These are phyloP conservation scores for Cladosporium sp. DNA, from an alignment of 2,329 filamentous ascomycete genomes.

Conservation along the genomic window DNA sequence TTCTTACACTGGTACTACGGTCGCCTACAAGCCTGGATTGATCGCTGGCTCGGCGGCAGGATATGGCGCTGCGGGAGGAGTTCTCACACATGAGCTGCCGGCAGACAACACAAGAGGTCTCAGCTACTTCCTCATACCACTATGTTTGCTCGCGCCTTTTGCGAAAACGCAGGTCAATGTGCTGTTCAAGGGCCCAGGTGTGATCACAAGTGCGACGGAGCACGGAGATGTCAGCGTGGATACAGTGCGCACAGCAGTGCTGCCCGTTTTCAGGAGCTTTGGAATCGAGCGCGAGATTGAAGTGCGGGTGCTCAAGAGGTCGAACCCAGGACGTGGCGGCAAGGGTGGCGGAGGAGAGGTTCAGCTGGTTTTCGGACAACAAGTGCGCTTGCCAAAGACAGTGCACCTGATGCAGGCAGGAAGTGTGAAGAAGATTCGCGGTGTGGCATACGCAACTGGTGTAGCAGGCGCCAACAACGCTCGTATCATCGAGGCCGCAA, in stretches of 20 bases:
- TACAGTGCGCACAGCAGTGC: constrained; percentile 86
- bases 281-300: constrained; percentile 87
- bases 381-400: constrained; percentile 91
- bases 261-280: constrained; percentile 87
- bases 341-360: constrained; percentile 85
- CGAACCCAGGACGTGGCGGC: constrained; percentile 73
- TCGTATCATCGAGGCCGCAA: constrained; percentile 87
- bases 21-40: constrained; percentile 87
- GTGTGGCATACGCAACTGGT: constrained; percentile 90
- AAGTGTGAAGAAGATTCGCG: constrained; percentile 81
- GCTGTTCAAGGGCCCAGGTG: constrained; percentile 83
- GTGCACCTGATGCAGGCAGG: constrained; percentile 84
- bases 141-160: constrained; percentile 90
- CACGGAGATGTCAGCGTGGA: constrained; percentile 87
- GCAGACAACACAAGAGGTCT: constrained; percentile 76
- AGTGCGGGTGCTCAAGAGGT: constrained; percentile 75
- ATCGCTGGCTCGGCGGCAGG: constrained; percentile 83
- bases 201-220: constrained; percentile 84
- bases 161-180: constrained; percentile 90
- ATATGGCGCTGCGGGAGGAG: constrained; percentile 69
- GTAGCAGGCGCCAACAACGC: constrained; percentile 92
- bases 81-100: constrained; percentile 79
- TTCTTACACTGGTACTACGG: constrained; percentile 89
- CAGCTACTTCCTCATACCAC: constrained; percentile 86
- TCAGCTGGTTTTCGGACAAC: constrained; percentile 90